Evolutionary conservation across 805 yeast genomes (phyloP), one percentile per base, ranked within the genome.

Genomic region (Saturnispora ahearnii): DNA sequence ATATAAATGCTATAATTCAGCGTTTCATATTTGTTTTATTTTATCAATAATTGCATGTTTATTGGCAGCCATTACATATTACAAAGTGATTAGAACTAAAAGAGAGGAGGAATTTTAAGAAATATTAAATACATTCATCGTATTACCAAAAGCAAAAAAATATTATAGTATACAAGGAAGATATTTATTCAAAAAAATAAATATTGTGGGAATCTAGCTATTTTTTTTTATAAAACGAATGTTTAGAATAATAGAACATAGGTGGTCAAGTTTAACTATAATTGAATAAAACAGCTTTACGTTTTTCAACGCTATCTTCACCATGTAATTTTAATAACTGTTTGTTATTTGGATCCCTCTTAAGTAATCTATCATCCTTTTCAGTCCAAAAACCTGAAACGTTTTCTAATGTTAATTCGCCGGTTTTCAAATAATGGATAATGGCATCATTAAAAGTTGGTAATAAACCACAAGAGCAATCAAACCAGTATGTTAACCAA

Each of bases 1-100:
- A 1, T 54, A 48, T 11, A 50, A 45, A 1, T 67, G 71, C 49
- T 75, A 76, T 54, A 66, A 61, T 49, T 61, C 62, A 5, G 74
- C 76, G 1, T 78, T 76, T 54, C 53, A 60, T 41, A 44, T 70
- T 18, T 47, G 45, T 18, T 33, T 47, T 28, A 8, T 29, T 41
- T 40, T 47, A 24, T 41, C 45, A 28, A 24, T 47, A 24, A 41
- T 49, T 36, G 45, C 55, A 24, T 29, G 38, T 3, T 15, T 44
- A 13, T 43, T 54, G 2, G 31, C 52, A 10, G n/a, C 45, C 6
- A 24, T 41, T 8, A 47, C 50, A 15, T 47, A 47, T 33, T 47
- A 24, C 9, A 47, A 41, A 30, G 50, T 47, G n/a, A 41, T 48
- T 12, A 29, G 30, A 36, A 34, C 26, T 13, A 29, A 30, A 24